These are phyloP conservation scores for Phaeotremella skinneri DNA, from an alignment of 768 basidiomycete genomes.

Conservation along the genomic window DNA sequence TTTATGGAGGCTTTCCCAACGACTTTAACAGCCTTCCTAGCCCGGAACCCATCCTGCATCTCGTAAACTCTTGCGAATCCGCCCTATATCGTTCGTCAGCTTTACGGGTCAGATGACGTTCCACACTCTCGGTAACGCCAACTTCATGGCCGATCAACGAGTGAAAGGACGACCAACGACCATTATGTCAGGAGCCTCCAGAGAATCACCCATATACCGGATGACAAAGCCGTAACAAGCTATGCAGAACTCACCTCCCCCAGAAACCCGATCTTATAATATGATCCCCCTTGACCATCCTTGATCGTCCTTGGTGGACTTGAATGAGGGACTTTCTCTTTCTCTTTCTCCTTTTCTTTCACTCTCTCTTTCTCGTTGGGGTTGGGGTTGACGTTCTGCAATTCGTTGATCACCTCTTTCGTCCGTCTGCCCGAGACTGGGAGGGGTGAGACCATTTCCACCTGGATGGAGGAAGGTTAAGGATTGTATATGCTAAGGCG, in stretches of 20 bases:
- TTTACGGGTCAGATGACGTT: neutral
- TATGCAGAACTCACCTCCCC: conserved; percentile 69
- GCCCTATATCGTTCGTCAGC: conserved; percentile 56
- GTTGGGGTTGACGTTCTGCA: neutral
- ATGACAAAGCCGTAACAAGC: neutral
- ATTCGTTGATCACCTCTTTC: too few species aligned
- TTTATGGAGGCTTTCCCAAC: conserved; percentile 87
- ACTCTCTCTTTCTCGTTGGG: too few species aligned
- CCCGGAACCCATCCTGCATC: conserved; percentile 69
- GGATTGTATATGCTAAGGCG: too few species aligned
- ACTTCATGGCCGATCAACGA: neutral
- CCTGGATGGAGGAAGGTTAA: too few species aligned
- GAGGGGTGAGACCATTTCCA: too few species aligned
- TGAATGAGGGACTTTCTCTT: conserved; percentile 40
- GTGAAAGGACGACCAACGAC: neutral
- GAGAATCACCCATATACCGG: neutral
- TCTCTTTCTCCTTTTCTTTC: neutral
- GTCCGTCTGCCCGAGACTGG: too few species aligned
- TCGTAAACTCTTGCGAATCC: conserved; percentile 97
- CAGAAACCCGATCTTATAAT: conserved; percentile 73
- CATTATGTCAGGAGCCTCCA: neutral
- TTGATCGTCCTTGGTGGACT: conserved; percentile 37
- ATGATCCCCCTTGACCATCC: conserved; percentile 52
- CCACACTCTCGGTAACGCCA: neutral
- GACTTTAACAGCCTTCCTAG: conserved; percentile 82